Conservation (phyloP, 805 yeast genomes). For the Sugiyamaella americana region DNA sequence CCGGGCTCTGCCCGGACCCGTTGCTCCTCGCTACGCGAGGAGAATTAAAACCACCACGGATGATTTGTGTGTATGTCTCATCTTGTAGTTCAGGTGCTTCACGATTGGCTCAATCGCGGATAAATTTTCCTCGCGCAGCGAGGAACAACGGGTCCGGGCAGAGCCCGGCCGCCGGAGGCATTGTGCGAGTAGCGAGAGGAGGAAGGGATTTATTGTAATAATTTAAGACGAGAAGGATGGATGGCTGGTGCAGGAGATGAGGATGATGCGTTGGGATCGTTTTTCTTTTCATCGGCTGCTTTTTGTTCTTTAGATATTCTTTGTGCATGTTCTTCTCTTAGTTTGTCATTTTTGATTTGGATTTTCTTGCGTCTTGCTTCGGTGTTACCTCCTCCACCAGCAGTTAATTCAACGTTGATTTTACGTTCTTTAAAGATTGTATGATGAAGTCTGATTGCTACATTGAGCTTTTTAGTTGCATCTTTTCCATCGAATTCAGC, state of each 20-base stretch:
- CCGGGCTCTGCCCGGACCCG: not conserved
- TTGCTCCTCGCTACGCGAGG: not conserved
- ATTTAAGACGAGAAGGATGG: conserved; percentile 14
- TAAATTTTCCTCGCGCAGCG: too few species aligned
- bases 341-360: conserved; percentile 68
- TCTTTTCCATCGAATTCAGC: conserved; percentile 76
- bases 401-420: conserved; percentile 93
- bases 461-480: conserved; percentile 74
- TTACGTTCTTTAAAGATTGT: conserved; percentile 60
- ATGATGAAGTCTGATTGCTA: conserved; percentile 81
- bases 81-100: too few species aligned
- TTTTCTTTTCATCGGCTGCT: conserved; percentile 19
- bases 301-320: conserved; percentile 45
- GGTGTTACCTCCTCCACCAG: conserved; percentile 97
- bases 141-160: not conserved
- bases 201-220: not conserved
- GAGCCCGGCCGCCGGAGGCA: not conserved
- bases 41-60: too few species aligned
- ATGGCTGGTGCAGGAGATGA: conserved; percentile 9
- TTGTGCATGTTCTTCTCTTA: conserved; percentile 61
- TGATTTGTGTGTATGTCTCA: too few species aligned
- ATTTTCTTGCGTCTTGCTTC: conserved; percentile 53
- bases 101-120: too few species aligned
- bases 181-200: too few species aligned
- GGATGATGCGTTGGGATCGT: not conserved